These are phyloP conservation scores for Colletotrichum brevisporum DNA, from an alignment of 2,329 filamentous ascomycete species.

Conservation along the genomic window DNA sequence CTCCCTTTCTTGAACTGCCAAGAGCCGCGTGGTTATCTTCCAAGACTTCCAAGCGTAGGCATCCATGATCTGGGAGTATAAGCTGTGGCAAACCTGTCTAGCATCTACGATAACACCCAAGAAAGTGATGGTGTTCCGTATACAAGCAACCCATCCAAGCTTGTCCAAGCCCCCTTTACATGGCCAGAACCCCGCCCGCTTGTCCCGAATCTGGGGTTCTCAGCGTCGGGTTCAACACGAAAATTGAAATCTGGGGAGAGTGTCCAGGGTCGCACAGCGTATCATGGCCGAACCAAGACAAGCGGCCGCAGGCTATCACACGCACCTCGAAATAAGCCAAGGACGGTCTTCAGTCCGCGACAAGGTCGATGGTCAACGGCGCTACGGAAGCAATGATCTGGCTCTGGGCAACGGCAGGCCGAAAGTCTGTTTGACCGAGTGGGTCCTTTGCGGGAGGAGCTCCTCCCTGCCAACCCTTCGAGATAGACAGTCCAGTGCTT, in stretches of 20 bases:
- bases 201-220: not conserved
- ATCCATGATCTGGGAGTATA: not conserved
- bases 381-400: not conserved
- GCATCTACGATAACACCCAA: not conserved
- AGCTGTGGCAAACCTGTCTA: not conserved
- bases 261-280: not conserved
- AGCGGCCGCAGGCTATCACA: not conserved
- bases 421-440: not conserved
- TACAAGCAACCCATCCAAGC: not conserved
- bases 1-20: not conserved
- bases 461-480: not conserved
- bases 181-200: not conserved
- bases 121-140: not conserved
- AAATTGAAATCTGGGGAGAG: not conserved
- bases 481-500: not conserved
- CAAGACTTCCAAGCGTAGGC: not conserved
- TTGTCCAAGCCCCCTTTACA: not conserved
- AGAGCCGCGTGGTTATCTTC: not conserved
- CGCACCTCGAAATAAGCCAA: not conserved
- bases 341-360: not conserved
- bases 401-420: not conserved
- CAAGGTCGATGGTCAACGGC: not conserved
- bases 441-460: not conserved
- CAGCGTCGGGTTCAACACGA: not conserved
- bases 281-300: not conserved